Percentiles rank a stretch among this genome's conserved stretches.
Evolutionary conservation across 2,329 filamentous ascomycete genomes (phyloP).

Genomic region (Botrytis pseudocinerea): DNA sequence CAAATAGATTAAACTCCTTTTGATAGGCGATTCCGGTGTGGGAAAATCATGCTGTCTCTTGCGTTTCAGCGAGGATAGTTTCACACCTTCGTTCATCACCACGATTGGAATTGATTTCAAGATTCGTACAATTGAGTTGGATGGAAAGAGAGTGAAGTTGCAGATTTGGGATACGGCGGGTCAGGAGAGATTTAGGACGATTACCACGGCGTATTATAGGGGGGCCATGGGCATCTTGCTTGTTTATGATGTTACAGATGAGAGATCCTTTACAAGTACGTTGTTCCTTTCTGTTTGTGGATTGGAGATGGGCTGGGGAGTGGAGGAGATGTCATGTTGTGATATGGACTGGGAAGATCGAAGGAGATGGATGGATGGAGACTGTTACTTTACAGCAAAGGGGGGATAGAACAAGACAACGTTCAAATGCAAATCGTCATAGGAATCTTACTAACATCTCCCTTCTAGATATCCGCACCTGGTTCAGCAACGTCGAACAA

Average conservation of each 20-base stretch:
- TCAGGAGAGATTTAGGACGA: constrained; percentile 97
- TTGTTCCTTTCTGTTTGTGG: constrained; percentile 15
- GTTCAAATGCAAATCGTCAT: neutral
- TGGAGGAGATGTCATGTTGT: neutral
- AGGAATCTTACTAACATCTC: neutral
- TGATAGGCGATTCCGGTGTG: constrained; percentile 99
- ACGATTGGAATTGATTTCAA: constrained; percentile 99
- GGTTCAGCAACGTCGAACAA: constrained; percentile 99
- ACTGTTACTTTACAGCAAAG: neutral
- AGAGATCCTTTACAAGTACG: constrained; percentile 98
- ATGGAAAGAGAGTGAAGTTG: constrained; percentile 97
- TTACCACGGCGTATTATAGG: constrained; percentile 97
- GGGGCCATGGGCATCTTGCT: constrained; percentile 98
- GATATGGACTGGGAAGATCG: neutral
- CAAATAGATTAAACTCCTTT: constrained; percentile 81
- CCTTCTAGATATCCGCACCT: constrained; percentile 86
- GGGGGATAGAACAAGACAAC: neutral
- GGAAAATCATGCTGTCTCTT: constrained; percentile 99
- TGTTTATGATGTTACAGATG: constrained; percentile 98
- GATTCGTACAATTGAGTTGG: constrained; percentile 97
- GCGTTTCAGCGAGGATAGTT: constrained; percentile 98
- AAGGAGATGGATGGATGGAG: neutral
- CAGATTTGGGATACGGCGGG: constrained; percentile 99
- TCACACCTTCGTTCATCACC: constrained; percentile 99
- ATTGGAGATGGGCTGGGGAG: neutral